Base-by-base conservation (phyloP, 805 yeast genomes). In the Limtongia smithiae region DNA sequence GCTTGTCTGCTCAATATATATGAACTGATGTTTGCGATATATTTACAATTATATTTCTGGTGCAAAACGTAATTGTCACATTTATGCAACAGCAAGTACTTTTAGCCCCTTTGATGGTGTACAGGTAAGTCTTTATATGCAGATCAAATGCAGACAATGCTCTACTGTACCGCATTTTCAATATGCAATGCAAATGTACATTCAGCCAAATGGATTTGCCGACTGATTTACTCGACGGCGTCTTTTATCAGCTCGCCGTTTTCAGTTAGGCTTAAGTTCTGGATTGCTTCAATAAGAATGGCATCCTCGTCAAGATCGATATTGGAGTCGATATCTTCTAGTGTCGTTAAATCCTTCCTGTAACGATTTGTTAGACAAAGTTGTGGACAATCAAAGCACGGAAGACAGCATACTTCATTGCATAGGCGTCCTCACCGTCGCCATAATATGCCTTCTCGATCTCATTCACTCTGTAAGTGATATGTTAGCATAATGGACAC, bases 341-440 rank as follows among this genome's bases (percentile, higher is more conserved):
- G 37, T 9, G 14, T 32, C 3, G 40, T 22, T 18, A 52, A 35
- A 28, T 49, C 48, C 21, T 52, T 52, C 34, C 57, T 51, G 34
- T 28, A 36, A 9, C 15, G 15, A 15, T 2, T 12, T 20, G 20
- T 27, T 41, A 36, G 28, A 24, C 2, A 18, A 17, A 14, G 45
- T 33, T 32, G 24, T 24, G 7, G 35, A 14, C 3, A 32, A 12
- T 35, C 30, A 24, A 6, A 8, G 8, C 18, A 9, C 14, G 25
- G 31, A 21, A 30, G 21, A 9, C 21, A 14, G 72, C 74, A 64
- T 85, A 85, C 64, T 80, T 81, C 98, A 93, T 93, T 35, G 93
- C 84, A 67, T 90, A 91, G 14, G 98, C 98, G 69, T 93, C 97
- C 69, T 93, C 98, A 28, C 95, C 95, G 68, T 93, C 97, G 45